Conservation (phyloP, 768 basidiomycete genomes). For the Austroboletus eburneus region DNA sequence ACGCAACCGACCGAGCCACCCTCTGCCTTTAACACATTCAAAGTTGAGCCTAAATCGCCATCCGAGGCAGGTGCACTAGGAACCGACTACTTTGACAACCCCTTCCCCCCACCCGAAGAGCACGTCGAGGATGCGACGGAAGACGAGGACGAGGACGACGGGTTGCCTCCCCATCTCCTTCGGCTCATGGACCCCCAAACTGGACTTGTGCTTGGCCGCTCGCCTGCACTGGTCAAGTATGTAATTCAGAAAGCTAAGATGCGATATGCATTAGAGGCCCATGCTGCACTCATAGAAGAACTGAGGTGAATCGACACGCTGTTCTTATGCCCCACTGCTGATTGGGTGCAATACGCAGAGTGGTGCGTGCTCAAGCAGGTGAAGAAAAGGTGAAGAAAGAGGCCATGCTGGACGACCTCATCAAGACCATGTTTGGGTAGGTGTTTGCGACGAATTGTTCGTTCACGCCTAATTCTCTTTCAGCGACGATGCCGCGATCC, state of each 20-base stretch:
- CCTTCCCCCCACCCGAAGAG: conserved; percentile 13
- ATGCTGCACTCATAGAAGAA: conserved; percentile 63
- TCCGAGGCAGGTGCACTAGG: conserved; percentile 31
- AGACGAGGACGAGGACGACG: conserved; percentile 39
- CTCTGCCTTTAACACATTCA: conserved; percentile 55
- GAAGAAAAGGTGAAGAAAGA: conserved; percentile 60
- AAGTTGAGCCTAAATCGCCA: conserved; percentile 52
- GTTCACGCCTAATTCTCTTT: background rate
- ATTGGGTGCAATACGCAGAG: conserved; percentile 20
- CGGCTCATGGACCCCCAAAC: conserved; percentile 52
- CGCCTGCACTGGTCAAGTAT: conserved; percentile 71
- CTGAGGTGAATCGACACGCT: conserved; percentile 33
- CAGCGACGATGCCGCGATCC: conserved; percentile 26
- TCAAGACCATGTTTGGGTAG: conserved; percentile 51
- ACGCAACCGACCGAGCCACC: conserved; percentile 21
- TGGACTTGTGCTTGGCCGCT: conserved; percentile 62
- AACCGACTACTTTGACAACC: conserved; percentile 32
- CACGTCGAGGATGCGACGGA: conserved; percentile 16
- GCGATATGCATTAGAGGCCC: conserved; percentile 61
- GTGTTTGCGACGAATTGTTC: conserved; percentile 11
- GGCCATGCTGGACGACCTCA: conserved; percentile 49
- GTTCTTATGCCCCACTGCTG: no score
- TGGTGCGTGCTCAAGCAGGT: conserved; percentile 47
- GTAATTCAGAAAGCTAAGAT: conserved; percentile 68
- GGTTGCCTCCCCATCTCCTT: conserved; percentile 51